Conservation (phyloP, 495 filamentous ascomycete genomes). For the Annulohypoxylon bovei region DNA sequence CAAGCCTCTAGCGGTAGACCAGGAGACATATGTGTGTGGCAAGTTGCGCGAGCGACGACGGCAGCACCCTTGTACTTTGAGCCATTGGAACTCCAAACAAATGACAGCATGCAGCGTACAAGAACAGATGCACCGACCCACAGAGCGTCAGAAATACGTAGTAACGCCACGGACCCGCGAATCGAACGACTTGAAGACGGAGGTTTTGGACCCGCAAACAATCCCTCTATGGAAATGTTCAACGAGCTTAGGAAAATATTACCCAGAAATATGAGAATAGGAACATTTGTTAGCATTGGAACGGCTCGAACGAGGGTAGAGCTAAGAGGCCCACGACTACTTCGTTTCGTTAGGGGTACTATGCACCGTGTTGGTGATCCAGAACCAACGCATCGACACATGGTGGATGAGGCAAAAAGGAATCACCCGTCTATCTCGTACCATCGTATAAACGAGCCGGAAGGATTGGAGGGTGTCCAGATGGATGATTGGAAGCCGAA, state of each 20-base stretch:
- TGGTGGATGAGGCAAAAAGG: no score
- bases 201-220: constrained; percentile 38
- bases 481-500: constrained; percentile 28
- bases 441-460: constrained; percentile 15
- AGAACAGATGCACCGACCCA: background rate
- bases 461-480: background rate
- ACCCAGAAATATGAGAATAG: constrained; percentile 4
- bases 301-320: constrained; percentile 29
- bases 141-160: background rate
- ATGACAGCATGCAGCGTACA: background rate
- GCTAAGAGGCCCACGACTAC: background rate
- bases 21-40: constrained; percentile 56
- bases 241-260: constrained; percentile 32
- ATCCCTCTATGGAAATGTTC: constrained; percentile 44
- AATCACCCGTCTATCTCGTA: background rate
- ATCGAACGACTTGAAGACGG: constrained; percentile 7
- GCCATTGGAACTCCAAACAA: constrained; percentile 38
- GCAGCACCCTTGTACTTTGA: constrained; percentile 65
- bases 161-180: no score
- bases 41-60: constrained; percentile 63
- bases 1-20: constrained; percentile 4
- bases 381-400: constrained; percentile 4
- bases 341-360: background rate
- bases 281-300: constrained; percentile 46
- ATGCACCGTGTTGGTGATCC: constrained; percentile 17